phyloP scores from a whole-genome alignment of 345 rosid species.

The Aquilaria malaccensis region DNA sequence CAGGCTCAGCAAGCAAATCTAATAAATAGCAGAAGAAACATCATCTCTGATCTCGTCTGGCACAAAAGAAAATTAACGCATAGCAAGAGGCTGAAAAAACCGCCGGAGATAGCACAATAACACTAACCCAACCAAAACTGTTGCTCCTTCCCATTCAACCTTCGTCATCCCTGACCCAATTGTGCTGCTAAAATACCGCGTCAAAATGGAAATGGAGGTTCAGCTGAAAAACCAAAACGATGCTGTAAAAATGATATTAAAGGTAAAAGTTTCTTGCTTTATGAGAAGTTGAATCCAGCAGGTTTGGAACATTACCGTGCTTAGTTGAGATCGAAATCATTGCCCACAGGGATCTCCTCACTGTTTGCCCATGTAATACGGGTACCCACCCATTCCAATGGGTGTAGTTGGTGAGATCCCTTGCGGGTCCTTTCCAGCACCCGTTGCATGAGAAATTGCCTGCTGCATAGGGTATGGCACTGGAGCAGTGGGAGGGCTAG shows the following conservation, averaged over 20 bases:
- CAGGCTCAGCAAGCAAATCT: too few relatives aligned
- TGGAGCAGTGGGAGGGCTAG: conserved; percentile 33
- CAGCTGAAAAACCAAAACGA: conserved; percentile 1
- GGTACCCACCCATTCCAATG: conserved; percentile 48
- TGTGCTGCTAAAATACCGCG: too few relatives aligned
- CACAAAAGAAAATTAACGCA: too few relatives aligned
- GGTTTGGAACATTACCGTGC: too few relatives aligned
- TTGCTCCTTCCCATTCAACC: too few relatives aligned
- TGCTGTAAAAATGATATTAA: background rate
- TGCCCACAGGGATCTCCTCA: conserved; percentile 6
- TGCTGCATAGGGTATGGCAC: conserved; percentile 31
- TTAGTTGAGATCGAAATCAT: background rate
- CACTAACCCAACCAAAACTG: too few relatives aligned
- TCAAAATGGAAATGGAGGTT: too few relatives aligned
- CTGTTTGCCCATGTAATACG: conserved; percentile 29
- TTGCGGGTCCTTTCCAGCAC: conserved; percentile 25
- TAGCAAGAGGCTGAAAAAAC: too few relatives aligned
- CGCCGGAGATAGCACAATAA: too few relatives aligned
- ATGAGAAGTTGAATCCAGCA: background rate
- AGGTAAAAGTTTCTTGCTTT: background rate
- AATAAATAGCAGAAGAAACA: too few relatives aligned
- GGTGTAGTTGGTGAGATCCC: conserved; percentile 28
- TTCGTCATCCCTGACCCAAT: too few relatives aligned
- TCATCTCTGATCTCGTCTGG: too few relatives aligned
- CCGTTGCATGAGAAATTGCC: conserved; percentile 25